Evolutionary conservation across 1,139 yeast genomes (phyloP).

Genomic region (Pichia sp.): DNA sequence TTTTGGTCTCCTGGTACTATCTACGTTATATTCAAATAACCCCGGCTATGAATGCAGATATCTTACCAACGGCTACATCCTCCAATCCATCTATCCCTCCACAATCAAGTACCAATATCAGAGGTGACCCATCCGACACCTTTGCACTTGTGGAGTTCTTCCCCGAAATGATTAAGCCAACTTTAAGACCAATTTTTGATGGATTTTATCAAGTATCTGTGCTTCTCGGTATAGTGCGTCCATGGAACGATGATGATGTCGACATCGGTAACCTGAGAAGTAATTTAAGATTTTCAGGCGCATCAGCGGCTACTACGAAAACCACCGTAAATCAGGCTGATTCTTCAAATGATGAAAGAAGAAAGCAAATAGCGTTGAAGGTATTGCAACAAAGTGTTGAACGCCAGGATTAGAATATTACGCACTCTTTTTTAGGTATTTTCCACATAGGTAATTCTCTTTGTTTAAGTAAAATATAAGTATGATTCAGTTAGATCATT

Average conservation of each 20-base stretch:
- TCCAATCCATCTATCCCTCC: constrained; percentile 10
- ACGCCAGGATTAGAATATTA: background rate
- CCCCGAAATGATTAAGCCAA: constrained; percentile 51
- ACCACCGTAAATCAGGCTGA: background rate
- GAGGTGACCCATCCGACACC: constrained; percentile 89
- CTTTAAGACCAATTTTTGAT: constrained; percentile 48
- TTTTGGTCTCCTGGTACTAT: constrained; percentile 65
- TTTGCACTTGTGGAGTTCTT: constrained; percentile 79
- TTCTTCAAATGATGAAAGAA: constrained; percentile 47
- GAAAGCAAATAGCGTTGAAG: constrained; percentile 79
- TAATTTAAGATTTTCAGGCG: constrained; percentile 42
- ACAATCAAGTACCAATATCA: constrained; percentile 14
- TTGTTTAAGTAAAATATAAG: too few species aligned
- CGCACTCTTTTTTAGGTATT: too few species aligned
- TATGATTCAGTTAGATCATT: too few species aligned
- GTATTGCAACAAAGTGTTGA: constrained; percentile 68
- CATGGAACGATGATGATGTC: constrained; percentile 63
- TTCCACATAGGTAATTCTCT: too few species aligned
- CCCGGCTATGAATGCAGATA: constrained; percentile 19
- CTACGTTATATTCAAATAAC: constrained; percentile 64
- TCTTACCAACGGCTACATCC: constrained; percentile 20
- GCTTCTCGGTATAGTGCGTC: constrained; percentile 48
- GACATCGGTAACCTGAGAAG: constrained; percentile 72
- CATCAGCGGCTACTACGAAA: too few species aligned
- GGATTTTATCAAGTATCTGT: constrained; percentile 47